These are phyloP conservation scores for Saturnispora kantuleensis DNA, from an alignment of 805 yeast genomes.

Conservation along the genomic window DNA sequence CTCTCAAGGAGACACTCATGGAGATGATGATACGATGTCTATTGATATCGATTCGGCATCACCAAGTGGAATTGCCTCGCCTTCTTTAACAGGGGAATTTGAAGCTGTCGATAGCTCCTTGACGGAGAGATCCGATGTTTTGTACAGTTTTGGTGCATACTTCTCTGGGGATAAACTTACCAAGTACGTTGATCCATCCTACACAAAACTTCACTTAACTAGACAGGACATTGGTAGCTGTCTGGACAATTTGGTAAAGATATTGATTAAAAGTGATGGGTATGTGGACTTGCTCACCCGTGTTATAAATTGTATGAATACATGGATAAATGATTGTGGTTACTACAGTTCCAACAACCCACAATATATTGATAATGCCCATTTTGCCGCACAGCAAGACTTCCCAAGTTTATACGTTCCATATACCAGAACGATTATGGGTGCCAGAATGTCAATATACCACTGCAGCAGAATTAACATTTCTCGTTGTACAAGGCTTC, in stretches of 20 bases:
- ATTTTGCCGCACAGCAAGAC: constrained; percentile 43
- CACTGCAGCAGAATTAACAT: constrained; percentile 67
- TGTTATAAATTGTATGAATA: constrained; percentile 51
- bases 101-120: constrained; percentile 35
- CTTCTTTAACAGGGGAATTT: constrained; percentile 28
- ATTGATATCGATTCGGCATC: constrained; percentile 23
- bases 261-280: constrained; percentile 44
- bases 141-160: constrained; percentile 24
- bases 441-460: constrained; percentile 59
- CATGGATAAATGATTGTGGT: constrained; percentile 41
- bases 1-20: constrained; percentile 10
- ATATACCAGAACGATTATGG: constrained; percentile 69
- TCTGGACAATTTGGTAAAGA: constrained; percentile 47
- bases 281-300: constrained; percentile 55
- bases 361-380: constrained; percentile 21
- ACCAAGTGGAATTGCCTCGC: constrained; percentile 23
- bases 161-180: constrained; percentile 17
- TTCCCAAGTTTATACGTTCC: constrained; percentile 56
- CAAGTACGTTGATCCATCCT: constrained; percentile 31
- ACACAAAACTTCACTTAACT: constrained; percentile 46
- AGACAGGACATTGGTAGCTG: constrained; percentile 43
- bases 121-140: constrained; percentile 19
- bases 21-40: constrained; percentile 15
- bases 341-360: constrained; percentile 22
- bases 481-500: constrained; percentile 63